Evolutionary conservation across 2,329 filamentous ascomycete genomes (phyloP), one percentile per base, ranked within the genome.

Genomic region (Dactylellina sp.): DNA sequence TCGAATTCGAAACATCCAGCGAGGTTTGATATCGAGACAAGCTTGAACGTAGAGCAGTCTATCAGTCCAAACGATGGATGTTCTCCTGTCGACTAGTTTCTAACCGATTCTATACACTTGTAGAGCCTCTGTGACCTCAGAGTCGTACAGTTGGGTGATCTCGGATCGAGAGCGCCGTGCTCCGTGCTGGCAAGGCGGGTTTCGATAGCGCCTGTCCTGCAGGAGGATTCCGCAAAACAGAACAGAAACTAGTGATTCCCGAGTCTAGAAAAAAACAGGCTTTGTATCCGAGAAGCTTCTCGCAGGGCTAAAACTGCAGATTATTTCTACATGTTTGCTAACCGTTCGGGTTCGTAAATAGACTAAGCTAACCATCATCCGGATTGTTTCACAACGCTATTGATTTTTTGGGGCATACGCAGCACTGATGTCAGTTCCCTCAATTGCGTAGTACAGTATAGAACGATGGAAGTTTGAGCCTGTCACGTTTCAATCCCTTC

Each of bases 1-100:
- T 56, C 63, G 44, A 44, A 46, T 35, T 56, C 63, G 44, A 44
- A 46, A 53, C 35, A 52, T 47, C 35, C 11, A 16, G 50, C 47
- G 14, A 32, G 20, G 63, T 68, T 68, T 68, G 40, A 57, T 37
- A 40, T 68, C 53, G 24, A 68, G 63, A 68, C 63, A 68, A 9
- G 28, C 20, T 37, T 24, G n/a, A n/a, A 47, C 7, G 32, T 24
- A 46, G 42, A 24, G 5, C 20, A 46, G n/a, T 3, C 6, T 46
- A 24, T 22, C 6, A 4, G 18, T 22, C n/a, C 4, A 46, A 46
- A 20, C 9, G 42, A 2, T 3, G 42, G 9, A 5, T 50, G 46
- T 22, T 46, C 42, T 20, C 16, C 20, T 9, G 42, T 46, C 5
- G 9, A 46, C 16, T 39, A 40, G 12, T 40, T 32, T 40, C 32